A percentile compares a stretch with the other conserved stretches of the same genome.
These are phyloP conservation scores for Crucibulum laeve DNA, from an alignment of 768 basidiomycete species.

Conservation along the genomic window DNA sequence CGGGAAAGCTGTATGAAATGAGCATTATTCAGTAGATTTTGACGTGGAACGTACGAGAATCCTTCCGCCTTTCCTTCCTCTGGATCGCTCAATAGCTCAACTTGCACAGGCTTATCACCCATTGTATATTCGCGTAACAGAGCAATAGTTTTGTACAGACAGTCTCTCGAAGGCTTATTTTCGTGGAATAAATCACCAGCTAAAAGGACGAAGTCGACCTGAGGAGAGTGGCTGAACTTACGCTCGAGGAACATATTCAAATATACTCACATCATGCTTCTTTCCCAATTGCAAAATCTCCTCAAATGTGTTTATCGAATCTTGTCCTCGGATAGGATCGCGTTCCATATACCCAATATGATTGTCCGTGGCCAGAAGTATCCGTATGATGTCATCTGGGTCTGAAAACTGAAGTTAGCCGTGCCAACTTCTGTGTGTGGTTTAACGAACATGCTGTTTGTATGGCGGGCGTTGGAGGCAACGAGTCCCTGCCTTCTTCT, in stretches of 20 bases:
- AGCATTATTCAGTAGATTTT: neutral
- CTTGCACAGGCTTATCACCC: slow-evolving; percentile 82
- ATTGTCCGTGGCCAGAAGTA: slow-evolving; percentile 92
- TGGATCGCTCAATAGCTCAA: slow-evolving; percentile 92
- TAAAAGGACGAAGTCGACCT: slow-evolving; percentile 96
- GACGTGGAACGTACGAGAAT: slow-evolving; percentile 59
- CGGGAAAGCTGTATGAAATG: slow-evolving; percentile 69
- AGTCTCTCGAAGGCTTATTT: slow-evolving; percentile 89
- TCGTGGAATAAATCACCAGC: slow-evolving; percentile 98
- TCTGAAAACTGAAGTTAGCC: no score
- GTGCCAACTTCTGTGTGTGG: neutral
- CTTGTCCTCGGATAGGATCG: slow-evolving; percentile 91
- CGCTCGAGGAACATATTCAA: neutral
- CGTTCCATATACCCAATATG: slow-evolving; percentile 94
- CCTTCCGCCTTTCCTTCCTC: slow-evolving; percentile 83
- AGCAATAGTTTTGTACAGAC: slow-evolving; percentile 84
- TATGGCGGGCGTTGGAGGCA: no score
- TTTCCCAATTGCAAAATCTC: slow-evolving; percentile 91
- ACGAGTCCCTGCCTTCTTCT: no score
- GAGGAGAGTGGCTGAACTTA: slow-evolving; percentile 6
- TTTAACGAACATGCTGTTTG: neutral
- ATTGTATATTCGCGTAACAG: slow-evolving; percentile 88
- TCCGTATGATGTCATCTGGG: slow-evolving; percentile 66
- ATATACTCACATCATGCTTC: slow-evolving; percentile 69
- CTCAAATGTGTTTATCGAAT: slow-evolving; percentile 91